Conservation (phyloP, 2,329 filamentous ascomycete genomes). For the Trichoderma afroharzianum region DNA sequence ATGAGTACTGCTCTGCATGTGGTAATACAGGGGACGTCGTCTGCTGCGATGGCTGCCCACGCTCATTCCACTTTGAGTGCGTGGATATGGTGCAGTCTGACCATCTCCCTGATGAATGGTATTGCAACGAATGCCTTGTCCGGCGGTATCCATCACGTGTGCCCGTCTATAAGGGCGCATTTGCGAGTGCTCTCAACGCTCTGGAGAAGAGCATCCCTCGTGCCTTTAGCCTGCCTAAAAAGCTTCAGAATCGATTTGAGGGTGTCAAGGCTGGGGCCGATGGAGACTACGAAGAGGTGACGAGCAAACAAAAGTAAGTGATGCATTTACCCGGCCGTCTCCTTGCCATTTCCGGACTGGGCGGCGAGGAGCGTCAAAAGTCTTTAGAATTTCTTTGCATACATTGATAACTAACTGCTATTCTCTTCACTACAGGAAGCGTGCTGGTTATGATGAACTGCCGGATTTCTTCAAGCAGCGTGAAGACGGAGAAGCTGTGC, state of each 20-base stretch:
- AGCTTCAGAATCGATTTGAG: conserved; percentile 72
- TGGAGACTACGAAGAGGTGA: conserved; percentile 74
- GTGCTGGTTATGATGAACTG: conserved; percentile 55
- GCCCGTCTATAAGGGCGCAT: conserved; percentile 52
- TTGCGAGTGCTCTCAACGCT: conserved; percentile 58
- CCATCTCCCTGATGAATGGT: conserved; percentile 74
- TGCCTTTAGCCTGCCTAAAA: conserved; percentile 67
- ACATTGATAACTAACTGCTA: neutral
- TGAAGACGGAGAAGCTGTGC: conserved; percentile 71
- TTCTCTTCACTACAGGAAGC: conserved; percentile 39
- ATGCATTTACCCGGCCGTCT: neutral
- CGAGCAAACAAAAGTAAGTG: conserved; percentile 63
- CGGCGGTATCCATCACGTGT: conserved; percentile 45
- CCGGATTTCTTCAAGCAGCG: conserved; percentile 66
- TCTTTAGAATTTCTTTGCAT: neutral
- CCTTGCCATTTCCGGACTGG: neutral
- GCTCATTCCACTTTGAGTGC: conserved; percentile 87
- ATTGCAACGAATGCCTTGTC: conserved; percentile 68
- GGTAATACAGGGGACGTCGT: conserved; percentile 78
- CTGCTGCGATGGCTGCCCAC: conserved; percentile 88
- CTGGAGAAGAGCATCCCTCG: conserved; percentile 67
- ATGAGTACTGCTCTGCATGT: conserved; percentile 87
- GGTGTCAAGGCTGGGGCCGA: conserved; percentile 72
- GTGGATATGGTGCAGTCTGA: conserved; percentile 74
- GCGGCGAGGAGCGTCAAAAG: neutral